Evolutionary conservation across 345 rosid genomes (phyloP), one percentile per base, ranked within the genome.

Genomic region (Ceriops tagal): DNA sequence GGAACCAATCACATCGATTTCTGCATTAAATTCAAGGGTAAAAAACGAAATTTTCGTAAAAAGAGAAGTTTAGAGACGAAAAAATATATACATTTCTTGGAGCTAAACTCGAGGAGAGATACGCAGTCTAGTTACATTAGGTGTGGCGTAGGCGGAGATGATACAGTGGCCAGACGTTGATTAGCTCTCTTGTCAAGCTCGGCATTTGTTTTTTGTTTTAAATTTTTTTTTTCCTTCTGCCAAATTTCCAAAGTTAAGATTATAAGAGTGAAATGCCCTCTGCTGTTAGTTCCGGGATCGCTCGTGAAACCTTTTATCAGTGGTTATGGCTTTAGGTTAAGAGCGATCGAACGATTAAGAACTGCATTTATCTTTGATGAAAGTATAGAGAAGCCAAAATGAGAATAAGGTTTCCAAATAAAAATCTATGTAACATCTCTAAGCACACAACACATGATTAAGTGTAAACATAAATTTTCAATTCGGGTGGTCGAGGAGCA

Each of bases 131-230:
- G 61, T 69, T 21, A 70, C 84, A 61, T 39, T 60, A 68, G 66
- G 0, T 8, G 77, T 22, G 68, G 79, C 55, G 67, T 85, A 73
- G 64, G 75, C 69, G 51, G 63, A 64, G 69, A 91, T 55, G 77
- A 86, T 62, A 9, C 92, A 80, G 63, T 67, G 80, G 70, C 26
- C 26, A 24, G 26, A 35, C 79, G 73, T 78, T 71, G 6, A 78
- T 58, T 46, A 86, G 55, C 37, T 84, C 83, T 78, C 81, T 83
- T 70, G 89, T 71, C 39, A 83, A 73, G 77, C 60, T 71, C 49
- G 83, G 70, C 80, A 67, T 77, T 49, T 52, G 1, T 65, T 52
- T 24, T 55, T 46, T 8, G 21, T 66, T 1, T 18, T 20, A 9
- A 6, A 28, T 20, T 0, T 35, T 55, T 43, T 13, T 43, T 43